Conservation (phyloP, 192 early-diverging fungal species). For the Chytriomyces sp. region DNA sequence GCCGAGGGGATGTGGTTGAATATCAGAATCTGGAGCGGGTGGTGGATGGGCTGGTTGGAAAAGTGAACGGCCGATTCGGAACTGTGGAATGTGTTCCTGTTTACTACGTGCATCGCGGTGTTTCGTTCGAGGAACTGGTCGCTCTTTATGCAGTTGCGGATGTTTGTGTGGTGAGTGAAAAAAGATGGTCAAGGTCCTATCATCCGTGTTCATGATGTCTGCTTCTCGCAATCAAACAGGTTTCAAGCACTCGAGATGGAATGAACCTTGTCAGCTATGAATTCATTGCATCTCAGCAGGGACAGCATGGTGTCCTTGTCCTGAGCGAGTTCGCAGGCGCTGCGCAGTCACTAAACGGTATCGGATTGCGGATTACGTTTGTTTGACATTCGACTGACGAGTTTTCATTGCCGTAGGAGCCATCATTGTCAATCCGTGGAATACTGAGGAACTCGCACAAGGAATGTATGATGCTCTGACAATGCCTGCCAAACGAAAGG, state of each 20-base stretch:
- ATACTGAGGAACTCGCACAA: slow-evolving; percentile 91
- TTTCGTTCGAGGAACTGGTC: slow-evolving; percentile 93
- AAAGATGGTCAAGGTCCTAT: not conserved
- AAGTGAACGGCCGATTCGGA: slow-evolving; percentile 95
- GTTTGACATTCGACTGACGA: not conserved
- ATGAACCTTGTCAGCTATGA: slow-evolving; percentile 94
- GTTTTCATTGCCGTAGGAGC: slow-evolving; percentile 60
- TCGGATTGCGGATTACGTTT: not conserved
- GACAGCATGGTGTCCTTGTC: slow-evolving; percentile 92
- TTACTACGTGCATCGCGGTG: slow-evolving; percentile 97
- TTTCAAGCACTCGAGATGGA: slow-evolving; percentile 95
- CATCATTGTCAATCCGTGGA: slow-evolving; percentile 99
- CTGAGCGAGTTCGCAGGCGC: slow-evolving; percentile 98
- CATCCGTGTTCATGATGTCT: not conserved
- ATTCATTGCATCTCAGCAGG: slow-evolving; percentile 90
- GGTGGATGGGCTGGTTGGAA: slow-evolving; percentile 97
- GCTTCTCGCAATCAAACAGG: not conserved
- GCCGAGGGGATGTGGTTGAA: slow-evolving; percentile 97
- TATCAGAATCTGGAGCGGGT: slow-evolving; percentile 91
- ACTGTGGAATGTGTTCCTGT: slow-evolving; percentile 98
- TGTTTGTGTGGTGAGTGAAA: slow-evolving; percentile 79
- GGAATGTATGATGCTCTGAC: slow-evolving; percentile 91
- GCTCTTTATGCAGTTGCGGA: slow-evolving; percentile 95
- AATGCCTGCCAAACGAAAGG: slow-evolving; percentile 82
- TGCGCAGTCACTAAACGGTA: slow-evolving; percentile 95